Base-by-base conservation (phyloP, 2,329 filamentous ascomycete genomes). In the Paecilomyces niveus region DNA sequence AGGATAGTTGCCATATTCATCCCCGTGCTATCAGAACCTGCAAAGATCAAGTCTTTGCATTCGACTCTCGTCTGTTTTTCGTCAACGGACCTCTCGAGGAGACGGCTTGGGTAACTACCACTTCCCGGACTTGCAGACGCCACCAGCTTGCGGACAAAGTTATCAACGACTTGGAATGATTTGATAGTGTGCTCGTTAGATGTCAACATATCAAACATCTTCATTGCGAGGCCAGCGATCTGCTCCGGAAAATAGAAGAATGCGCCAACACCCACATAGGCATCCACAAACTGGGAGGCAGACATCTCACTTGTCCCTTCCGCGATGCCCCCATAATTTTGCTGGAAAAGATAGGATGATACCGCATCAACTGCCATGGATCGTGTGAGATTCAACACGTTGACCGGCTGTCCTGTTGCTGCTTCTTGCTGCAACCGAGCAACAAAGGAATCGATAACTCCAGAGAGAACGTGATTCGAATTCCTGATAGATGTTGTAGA, bases 1-100 rank as follows among this genome's bases (percentile, higher is more conserved):
- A 77, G 71, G 1, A 82, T 75, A 1, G 76, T 80, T 5, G 77
- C 75, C 21, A 82, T 67, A 59, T 80, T 83, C 72, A 80, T 81
- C 15, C 77, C 78, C 2, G 78, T 82, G 0, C 78, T 78, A 64
- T 84, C 81, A 0, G 81, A 81, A 1, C 81, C 81, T 1, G 81
- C 81, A 66, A 83, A 84, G 26, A 80, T 76, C 2, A 84, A 66
- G 62, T 83, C 82, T 62, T 83, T 82, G 61, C 79, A 77, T 62
- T 84, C 81, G 0, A 79, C 76, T 50, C 73, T 75, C 6, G 78
- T 73, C 64, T 84, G 81, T 3, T 70, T 64, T 9, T 65, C 64
- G 3, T 73, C 72, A 29, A 83, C 67, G 0, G 78, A 77, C 7
- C 74, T 69, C 50, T 74, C 73, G 21, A 82, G 65, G 35, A 84